Evolutionary conservation across 177 flowering plant species (phyloP), one percentile per base, ranked within the genome.

Genomic region (Telopea speciosissima): DNA sequence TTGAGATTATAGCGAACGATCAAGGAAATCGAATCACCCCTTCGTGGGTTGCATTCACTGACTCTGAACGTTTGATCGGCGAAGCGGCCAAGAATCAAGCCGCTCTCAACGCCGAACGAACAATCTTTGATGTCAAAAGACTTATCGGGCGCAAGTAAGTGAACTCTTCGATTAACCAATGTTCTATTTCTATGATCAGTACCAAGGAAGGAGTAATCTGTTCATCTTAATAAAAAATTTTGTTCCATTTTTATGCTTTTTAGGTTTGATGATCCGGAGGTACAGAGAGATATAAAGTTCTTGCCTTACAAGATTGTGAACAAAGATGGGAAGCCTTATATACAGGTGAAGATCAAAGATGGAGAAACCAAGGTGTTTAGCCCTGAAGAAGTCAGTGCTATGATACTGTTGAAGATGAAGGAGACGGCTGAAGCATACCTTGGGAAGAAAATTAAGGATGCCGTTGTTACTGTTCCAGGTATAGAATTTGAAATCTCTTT

Each of bases 391-490:
- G 83, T 86, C 71, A 84, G 85, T 73, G 84, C 87, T 44, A 84
- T 84, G 87, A 75, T 85, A 23, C 33, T 85, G 73, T 64, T 25
- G 25, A 85, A 85, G 76, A 85, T 85, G 87, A 84, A 82, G 77
- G 85, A 85, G 60, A 85, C 87, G 1, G 85, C 89, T 11, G 89
- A 85, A 63, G 73, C 83, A 0, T 84, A 62, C 67, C 64, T 86
- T 49, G 85, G 87, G 65, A 77, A 81, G 79, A 79, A 76, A 62
- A 81, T 86, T 52, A 84, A 78, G 36, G 72, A 81, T 23, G 89
- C 89, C 8, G 89, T 86, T 8, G 61, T 86, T 67, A 86, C 89
- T 26, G 89, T 86, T 72, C 89, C 89, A 63, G 87, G 88, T 85
- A 75, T 0, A 65, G 11, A 17, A 42, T 16, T 64, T 31, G 0